Percentiles rank a stretch among this genome's conserved stretches.
phyloP scores from a whole-genome alignment of 2,329 filamentous ascomycete genomes.

The Aspergillus oerlinghausenensis region DNA sequence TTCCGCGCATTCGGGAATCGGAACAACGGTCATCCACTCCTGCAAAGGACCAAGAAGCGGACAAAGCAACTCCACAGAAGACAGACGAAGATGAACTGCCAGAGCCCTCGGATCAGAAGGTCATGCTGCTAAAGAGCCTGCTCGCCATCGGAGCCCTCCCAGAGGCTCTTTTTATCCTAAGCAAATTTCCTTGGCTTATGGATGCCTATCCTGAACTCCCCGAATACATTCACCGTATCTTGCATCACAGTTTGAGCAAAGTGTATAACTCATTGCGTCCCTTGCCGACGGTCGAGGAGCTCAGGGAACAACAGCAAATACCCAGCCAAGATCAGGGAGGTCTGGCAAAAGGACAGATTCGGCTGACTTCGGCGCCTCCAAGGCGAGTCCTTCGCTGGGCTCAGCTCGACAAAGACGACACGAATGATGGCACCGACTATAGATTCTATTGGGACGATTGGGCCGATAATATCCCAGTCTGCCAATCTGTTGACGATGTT shows the following conservation, averaged over 20 bases:
- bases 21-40: conserved; percentile 49
- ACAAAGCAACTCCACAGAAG: conserved; percentile 32
- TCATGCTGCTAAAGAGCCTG: conserved; percentile 74
- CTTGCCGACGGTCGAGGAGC: conserved; percentile 34
- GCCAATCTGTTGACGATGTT: conserved; percentile 84
- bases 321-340: conserved; percentile 61
- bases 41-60: conserved; percentile 50
- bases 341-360: conserved; percentile 65
- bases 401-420: conserved; percentile 71
- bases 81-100: conserved; percentile 51
- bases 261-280: conserved; percentile 58
- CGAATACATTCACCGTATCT: conserved; percentile 76
- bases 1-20: conserved; percentile 49
- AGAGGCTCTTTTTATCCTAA: conserved; percentile 86
- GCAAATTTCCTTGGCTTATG: conserved; percentile 86
- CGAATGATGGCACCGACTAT: conserved; percentile 70
- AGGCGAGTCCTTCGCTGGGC: conserved; percentile 76
- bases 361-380: conserved; percentile 54
- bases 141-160: conserved; percentile 88
- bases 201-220: conserved; percentile 79
- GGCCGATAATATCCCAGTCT: conserved; percentile 87
- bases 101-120: conserved; percentile 83
- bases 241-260: conserved; percentile 75
- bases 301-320: conserved; percentile 49
- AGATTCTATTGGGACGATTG: conserved; percentile 98